Evolutionary conservation across 257 asterid genomes (phyloP), one percentile per base, ranked within the genome.

Genomic region (Thymus quinquecostatus): DNA sequence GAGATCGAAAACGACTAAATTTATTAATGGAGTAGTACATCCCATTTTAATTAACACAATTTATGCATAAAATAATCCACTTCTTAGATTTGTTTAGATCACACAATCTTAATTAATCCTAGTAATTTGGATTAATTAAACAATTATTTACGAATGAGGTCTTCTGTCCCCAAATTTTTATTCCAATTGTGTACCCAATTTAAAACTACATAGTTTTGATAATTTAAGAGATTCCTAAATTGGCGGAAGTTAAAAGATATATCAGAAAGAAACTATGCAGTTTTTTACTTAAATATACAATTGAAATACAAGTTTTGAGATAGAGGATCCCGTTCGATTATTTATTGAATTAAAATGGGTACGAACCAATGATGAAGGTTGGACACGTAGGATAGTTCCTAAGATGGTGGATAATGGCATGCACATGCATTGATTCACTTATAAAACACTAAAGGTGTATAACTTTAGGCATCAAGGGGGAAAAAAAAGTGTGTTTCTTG

Each of bases 401-500:
- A 57, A 78, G 75, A 45, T 72, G 81, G 78, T 65, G 79, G 77
- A 68, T 63, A 49, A 43, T 60, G 78, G 64, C 61, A 50, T 77
- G 83, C 81, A 77, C 77, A 86, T 77, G 85, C 86, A 82, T 74
- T 77, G 78, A 75, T 70, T 73, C 76, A 72, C 53, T 75, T 53
- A 21, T 21, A 14, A 32, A 76, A 72, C 73, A 63, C 28, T 61
- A 72, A 67, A 80, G 84, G 70, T 51, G 67, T 61, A 75, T 51
- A 72, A 77, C 83, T 82, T 82, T 82, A 82, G 75, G 73, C 77
- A 62, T 85, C 85, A 75, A 82, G 33, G 21, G 21, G 21, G 21
- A 21, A 21, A 21, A 21, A 78, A 82, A 72, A 57, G 65, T 64
- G 69, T 66, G 69, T 66, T 51, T 65, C 69, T 50, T 65, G 75